phyloP scores from a whole-genome alignment of 805 yeast species.

The Suhomyces sp. region DNA sequence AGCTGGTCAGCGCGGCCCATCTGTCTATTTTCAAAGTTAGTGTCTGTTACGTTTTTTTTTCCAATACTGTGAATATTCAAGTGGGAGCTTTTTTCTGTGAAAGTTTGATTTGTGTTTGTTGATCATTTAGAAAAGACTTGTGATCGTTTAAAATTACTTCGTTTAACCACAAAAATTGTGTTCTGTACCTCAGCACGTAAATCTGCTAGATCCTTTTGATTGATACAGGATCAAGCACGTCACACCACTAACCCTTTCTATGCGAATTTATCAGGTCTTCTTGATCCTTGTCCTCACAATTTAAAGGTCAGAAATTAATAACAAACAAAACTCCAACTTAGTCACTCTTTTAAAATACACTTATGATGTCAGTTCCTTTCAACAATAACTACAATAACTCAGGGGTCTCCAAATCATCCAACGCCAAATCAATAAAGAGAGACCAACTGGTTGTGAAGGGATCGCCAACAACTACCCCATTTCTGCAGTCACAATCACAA shows the following conservation, averaged over 20 bases:
- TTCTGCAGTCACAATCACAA: not conserved
- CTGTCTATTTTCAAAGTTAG: not conserved
- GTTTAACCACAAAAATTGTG: not conserved
- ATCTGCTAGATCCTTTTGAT: not conserved
- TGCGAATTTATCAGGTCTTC: not conserved
- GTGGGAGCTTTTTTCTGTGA: not conserved
- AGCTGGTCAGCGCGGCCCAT: not conserved
- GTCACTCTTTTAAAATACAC: slow-evolving; percentile 14
- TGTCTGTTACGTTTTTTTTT: not conserved
- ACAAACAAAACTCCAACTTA: slow-evolving; percentile 11
- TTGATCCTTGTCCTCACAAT: not conserved
- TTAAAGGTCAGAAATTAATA: not conserved
- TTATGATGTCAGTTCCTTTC: slow-evolving; percentile 5
- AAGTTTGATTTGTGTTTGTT: slow-evolving; percentile 1
- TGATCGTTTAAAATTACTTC: not conserved
- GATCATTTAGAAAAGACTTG: not conserved
- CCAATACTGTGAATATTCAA: not conserved
- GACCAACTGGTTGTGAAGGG: not conserved
- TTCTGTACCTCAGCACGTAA: not conserved
- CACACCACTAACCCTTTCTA: not conserved
- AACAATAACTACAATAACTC: slow-evolving; percentile 7
- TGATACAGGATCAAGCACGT: not conserved
- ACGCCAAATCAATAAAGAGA: slow-evolving; percentile 4
- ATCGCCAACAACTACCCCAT: not conserved
- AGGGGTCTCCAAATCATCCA: not conserved